Conservation (phyloP, 140 eudicot species). For the Ambrosia hybrid region DNA sequence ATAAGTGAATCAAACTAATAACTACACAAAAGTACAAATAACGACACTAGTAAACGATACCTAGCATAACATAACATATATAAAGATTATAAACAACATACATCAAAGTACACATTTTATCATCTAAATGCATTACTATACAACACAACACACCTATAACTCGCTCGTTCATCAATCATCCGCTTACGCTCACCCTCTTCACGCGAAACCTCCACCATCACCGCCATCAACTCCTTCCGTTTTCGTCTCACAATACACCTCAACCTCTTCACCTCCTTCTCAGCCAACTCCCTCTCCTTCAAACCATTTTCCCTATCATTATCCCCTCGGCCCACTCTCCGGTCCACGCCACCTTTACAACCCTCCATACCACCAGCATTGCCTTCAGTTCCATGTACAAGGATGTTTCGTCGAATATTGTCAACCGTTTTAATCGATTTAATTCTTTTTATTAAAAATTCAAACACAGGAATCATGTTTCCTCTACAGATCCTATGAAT, state of each 20-base stretch:
- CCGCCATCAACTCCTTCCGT: slow-evolving; percentile 76
- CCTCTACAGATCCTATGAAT: slow-evolving; percentile 80
- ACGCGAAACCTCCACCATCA: slow-evolving; percentile 79
- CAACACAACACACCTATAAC: slow-evolving; percentile 56
- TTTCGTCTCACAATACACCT: slow-evolving; percentile 74
- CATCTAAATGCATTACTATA: slow-evolving; percentile 2
- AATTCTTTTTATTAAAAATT: slow-evolving; percentile 60
- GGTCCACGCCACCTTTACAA: slow-evolving; percentile 19
- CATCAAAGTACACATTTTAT: neutral
- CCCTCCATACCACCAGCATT: slow-evolving; percentile 5
- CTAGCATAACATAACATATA: no score
- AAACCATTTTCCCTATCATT: slow-evolving; percentile 55
- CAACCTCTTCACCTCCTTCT: slow-evolving; percentile 90
- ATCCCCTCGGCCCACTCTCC: slow-evolving; percentile 29
- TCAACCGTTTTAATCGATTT: slow-evolving; percentile 85
- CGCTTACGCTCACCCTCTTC: slow-evolving; percentile 92
- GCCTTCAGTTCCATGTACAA: slow-evolving; percentile 68
- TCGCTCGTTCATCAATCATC: slow-evolving; percentile 80
- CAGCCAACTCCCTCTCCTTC: slow-evolving; percentile 75
- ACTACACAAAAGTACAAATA: no score
- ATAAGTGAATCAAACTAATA: no score
- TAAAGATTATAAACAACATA: neutral
- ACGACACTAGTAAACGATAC: no score
- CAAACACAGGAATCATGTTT: slow-evolving; percentile 87
- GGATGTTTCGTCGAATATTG: slow-evolving; percentile 64